phyloP scores from a whole-genome alignment of 805 yeast genomes.

The Alloascoidea africana region DNA sequence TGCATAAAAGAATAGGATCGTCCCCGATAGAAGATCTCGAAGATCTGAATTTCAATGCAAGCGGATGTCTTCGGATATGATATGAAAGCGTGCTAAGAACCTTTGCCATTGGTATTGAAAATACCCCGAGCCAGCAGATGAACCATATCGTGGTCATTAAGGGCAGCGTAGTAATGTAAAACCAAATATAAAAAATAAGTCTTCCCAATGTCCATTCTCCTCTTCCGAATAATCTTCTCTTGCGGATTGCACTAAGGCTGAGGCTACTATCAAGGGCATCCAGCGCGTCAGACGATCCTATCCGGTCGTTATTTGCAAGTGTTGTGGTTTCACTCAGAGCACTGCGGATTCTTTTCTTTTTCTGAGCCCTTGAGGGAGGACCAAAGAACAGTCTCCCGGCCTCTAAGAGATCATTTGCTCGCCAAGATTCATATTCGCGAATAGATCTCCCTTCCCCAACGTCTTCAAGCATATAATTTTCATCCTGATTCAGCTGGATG shows the following conservation, averaged over 20 bases:
- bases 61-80: constrained; percentile 81
- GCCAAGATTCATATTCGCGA: constrained; percentile 81
- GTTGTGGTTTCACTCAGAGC: constrained; percentile 1
- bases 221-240: constrained; percentile 64
- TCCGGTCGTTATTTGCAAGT: constrained; percentile 5
- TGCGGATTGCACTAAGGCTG: constrained; percentile 1
- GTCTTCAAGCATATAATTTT: constrained; percentile 74
- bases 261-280: constrained; percentile 6
- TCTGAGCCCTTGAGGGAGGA: constrained; percentile 24
- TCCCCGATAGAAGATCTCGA: constrained; percentile 14
- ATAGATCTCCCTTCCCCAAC: constrained; percentile 76
- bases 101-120: constrained; percentile 90
- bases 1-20: constrained; percentile 60
- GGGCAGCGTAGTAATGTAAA: constrained; percentile 60
- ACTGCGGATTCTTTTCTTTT: not conserved
- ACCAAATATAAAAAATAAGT: constrained; percentile 55
- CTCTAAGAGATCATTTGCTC: constrained; percentile 43
- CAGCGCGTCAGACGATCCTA: constrained; percentile 7
- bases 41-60: constrained; percentile 66
- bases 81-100: constrained; percentile 49
- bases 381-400: constrained; percentile 73
- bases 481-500: constrained; percentile 63
- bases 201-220: constrained; percentile 86
- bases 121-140: constrained; percentile 68
- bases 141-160: constrained; percentile 36